Base-by-base conservation (phyloP, 2,329 filamentous ascomycete genomes). In the Alternaria sp. region DNA sequence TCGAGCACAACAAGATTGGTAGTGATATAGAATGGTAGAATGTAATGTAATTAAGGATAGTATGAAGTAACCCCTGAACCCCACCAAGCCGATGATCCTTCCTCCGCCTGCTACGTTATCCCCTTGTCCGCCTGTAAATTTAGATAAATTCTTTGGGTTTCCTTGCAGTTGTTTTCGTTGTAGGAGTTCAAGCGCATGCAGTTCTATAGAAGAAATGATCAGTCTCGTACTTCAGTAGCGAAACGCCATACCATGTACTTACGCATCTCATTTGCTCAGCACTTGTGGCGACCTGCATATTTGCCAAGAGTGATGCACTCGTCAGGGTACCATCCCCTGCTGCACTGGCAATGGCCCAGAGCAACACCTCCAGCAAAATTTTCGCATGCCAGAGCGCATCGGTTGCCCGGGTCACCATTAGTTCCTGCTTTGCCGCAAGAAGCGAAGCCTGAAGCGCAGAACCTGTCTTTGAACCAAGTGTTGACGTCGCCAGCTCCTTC, bases 371-470 rank as follows among this genome's bases (percentile, higher is more conserved):
- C 34, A 4, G 34, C 34, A 0, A 38, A n/a, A 8, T 38, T 38
- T 4, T n/a, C 4, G 59, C 25, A 40, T 40, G 0, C 7, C n/a
- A 40, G 1, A 18, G 36, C 36, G 36, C 36, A 40, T 40, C 36
- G 36, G 8, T 18, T 40, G 0, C 36, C 36, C 9, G 36, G n/a
- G 3, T 40, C 36, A 3, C n/a, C 36, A 3, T 20, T 40, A 0
- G 36, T 40, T 9, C 10, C 10, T 20, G 8, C 36, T 20, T 4
- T 40, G 10, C 36, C 36, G 2, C 36, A 40, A 9, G 36, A 40
- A 9, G n/a, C 36, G 11, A 0, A 40, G n/a, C 36, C 36, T 2
- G n/a, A 20, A 2, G 36, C 70, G 54, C 14, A 67, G 56, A n/a
- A 73, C 57, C 36, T 40, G 36, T 40, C 36, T 1, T 40, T 20